Conservation (phyloP, 2,329 filamentous ascomycete genomes). For the Conoideocrella luteorostrata region DNA sequence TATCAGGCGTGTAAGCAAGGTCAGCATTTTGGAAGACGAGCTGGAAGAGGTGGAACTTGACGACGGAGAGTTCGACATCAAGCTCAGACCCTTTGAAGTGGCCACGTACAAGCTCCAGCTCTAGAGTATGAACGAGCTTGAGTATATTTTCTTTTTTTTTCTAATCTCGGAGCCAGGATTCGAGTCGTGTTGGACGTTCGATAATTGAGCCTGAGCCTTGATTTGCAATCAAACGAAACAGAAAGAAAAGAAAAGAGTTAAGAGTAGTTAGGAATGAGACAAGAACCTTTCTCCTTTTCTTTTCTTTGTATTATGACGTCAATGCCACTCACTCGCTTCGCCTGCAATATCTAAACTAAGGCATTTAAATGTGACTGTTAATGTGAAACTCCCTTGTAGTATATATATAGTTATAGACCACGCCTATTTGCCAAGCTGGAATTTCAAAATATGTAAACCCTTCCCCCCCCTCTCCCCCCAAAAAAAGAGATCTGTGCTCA, state of each 20-base stretch:
- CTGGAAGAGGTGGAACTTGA: conserved; percentile 54
- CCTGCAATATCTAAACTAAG: too few species aligned
- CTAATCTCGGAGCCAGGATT: conserved; percentile 14
- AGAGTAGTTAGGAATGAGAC: too few species aligned
- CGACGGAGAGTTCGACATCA: conserved; percentile 50
- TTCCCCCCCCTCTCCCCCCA: not conserved
- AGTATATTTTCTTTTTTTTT: too few species aligned
- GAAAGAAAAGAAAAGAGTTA: not conserved
- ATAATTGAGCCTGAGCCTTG: not conserved
- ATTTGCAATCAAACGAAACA: not conserved
- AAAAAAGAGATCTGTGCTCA: not conserved
- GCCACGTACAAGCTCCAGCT: conserved; percentile 66
- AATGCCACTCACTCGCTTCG: too few species aligned
- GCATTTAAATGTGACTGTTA: too few species aligned
- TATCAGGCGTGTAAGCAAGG: conserved; percentile 73
- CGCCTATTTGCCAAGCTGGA: too few species aligned
- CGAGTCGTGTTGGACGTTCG: conserved; percentile 12
- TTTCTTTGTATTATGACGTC: too few species aligned
- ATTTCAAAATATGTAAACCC: too few species aligned
- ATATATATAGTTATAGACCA: too few species aligned
- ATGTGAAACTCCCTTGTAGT: too few species aligned
- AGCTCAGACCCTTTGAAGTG: conserved; percentile 76
- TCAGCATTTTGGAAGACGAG: conserved; percentile 86
- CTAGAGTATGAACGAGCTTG: conserved; percentile 26
- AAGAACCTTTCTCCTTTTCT: too few species aligned